Base-by-base conservation (phyloP, 371 early-diverging fungal species). In the Apophysomyces variabilis region DNA sequence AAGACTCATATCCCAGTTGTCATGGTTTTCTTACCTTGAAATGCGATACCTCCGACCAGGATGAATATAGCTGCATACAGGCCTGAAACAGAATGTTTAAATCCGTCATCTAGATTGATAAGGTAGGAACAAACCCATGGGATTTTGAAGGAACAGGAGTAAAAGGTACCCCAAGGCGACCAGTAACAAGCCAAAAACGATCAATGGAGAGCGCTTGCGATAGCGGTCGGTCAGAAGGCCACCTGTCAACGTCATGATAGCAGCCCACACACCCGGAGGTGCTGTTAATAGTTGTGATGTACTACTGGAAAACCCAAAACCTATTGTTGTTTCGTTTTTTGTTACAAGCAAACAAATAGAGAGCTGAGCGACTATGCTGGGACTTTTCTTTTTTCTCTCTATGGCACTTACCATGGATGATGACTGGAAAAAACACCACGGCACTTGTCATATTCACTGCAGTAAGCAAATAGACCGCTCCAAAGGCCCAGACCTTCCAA, bases 261-360 rank as follows among this genome's bases (percentile, higher is more conserved):
- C 61, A 13, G 66, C 46, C 11, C 70, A 26, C 1, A 78, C 50
- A 58, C 66, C 68, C 2, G 81, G 81, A 36, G 81, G 81, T 0
- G 81, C 81, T 11, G 76, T 71, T 35, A 81, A 59, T 7, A 81
- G 56, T 18, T 81, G 81, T 6, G 81, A 74, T 3, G 69, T 75
- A 21, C 72, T 39, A 1, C 71, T 68, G 4, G 80, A 60, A 61
- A 75, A 79, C 1, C 80, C 80, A 66, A 79, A 79, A 0, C 77
- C 75, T 75, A 36, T 12, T 38, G 21, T 26, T 26, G 32, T 26
- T 26, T 26, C 32, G 3, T 26, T 26, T 26, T 26, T 26, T 26
- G 32, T 26, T 26, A 26, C 3, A 1, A 3, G 32, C 32, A 26
- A 26, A 26, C 32, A 26, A 26, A 26, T 26, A 3, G 32, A 26